These are phyloP conservation scores for Urochloa ruziziensis DNA, from an alignment of 176 grass and related monocot genomes.

Conservation along the genomic window DNA sequence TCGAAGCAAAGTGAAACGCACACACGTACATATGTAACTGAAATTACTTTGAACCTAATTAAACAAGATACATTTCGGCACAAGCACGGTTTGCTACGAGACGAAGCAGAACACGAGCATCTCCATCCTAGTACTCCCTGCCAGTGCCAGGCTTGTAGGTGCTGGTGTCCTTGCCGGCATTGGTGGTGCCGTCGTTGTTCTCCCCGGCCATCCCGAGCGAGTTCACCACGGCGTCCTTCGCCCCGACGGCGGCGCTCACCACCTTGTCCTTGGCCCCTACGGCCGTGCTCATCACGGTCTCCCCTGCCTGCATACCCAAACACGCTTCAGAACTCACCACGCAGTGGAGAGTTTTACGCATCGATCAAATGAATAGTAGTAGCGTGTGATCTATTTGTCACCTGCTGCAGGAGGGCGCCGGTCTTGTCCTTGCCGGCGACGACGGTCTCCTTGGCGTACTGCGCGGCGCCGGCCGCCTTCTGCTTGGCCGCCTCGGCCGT, in stretches of 20 bases:
- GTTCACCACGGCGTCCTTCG: constrained; percentile 62
- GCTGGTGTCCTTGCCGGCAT: constrained; percentile 29
- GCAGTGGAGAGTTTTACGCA: background rate
- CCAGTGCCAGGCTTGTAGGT: constrained; percentile 34
- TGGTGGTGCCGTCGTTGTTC: constrained; percentile 20
- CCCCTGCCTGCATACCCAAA: constrained; percentile 38
- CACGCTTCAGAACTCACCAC: background rate
- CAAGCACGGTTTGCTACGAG: background rate
- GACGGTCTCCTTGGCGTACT: constrained; percentile 52
- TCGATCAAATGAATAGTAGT: background rate
- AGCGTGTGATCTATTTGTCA: background rate
- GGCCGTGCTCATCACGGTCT: constrained; percentile 19
- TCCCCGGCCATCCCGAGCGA: constrained; percentile 61
- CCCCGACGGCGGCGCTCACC: constrained; percentile 27
- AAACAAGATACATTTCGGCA: background rate
- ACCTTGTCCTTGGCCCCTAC: constrained; percentile 19
- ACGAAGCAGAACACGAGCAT: background rate
- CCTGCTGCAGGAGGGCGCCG: constrained; percentile 56
- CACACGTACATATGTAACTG: background rate
- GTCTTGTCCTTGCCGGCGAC: constrained; percentile 62
- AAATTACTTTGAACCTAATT: background rate
- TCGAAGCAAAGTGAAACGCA: constrained; percentile 1
- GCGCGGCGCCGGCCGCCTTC: constrained; percentile 39
- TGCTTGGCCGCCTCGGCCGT: constrained; percentile 41
- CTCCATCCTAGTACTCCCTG: constrained; percentile 17